These are phyloP conservation scores for Ophiostoma pallidulum DNA, from an alignment of 2,329 filamentous ascomycete genomes.

Conservation along the genomic window DNA sequence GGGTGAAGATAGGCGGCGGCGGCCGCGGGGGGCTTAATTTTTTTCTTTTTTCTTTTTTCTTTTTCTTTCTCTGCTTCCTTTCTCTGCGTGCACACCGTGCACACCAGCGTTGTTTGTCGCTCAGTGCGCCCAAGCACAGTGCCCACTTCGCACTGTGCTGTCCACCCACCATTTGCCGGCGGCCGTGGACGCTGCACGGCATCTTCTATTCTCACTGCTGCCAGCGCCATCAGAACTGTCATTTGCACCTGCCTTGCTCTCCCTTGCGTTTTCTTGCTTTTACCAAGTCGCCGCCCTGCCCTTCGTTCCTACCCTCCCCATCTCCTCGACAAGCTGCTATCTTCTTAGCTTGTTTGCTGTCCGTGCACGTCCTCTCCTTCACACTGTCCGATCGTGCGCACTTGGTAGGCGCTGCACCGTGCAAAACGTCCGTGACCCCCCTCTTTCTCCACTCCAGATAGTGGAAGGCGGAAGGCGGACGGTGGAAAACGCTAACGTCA, in stretches of 20 bases:
- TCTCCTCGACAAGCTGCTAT: background rate
- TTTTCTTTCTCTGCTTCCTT: background rate
- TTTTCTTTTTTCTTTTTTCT: background rate
- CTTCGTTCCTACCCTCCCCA: background rate
- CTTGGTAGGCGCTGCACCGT: background rate
- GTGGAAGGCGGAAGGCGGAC: background rate
- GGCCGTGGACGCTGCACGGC: too few species aligned
- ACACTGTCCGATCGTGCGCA: background rate
- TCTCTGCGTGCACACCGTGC: background rate
- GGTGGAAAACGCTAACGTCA: constrained; percentile 2
- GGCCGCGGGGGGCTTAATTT: background rate
- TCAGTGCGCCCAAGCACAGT: too few species aligned
- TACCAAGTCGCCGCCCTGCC: background rate
- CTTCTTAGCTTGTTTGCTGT: background rate
- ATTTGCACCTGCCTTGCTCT: too few species aligned
- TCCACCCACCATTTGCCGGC: too few species aligned
- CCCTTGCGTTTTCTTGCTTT: too few species aligned
- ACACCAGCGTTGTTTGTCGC: too few species aligned
- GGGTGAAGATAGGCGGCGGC: background rate
- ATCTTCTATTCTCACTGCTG: too few species aligned
- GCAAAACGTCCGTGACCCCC: constrained; percentile 1
- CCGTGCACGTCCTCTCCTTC: background rate
- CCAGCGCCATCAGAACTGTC: too few species aligned
- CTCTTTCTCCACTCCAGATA: constrained; percentile 5
- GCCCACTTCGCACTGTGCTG: too few species aligned